phyloP scores from a whole-genome alignment of 169 alveolate species.

The Eimeria tenella region DNA sequence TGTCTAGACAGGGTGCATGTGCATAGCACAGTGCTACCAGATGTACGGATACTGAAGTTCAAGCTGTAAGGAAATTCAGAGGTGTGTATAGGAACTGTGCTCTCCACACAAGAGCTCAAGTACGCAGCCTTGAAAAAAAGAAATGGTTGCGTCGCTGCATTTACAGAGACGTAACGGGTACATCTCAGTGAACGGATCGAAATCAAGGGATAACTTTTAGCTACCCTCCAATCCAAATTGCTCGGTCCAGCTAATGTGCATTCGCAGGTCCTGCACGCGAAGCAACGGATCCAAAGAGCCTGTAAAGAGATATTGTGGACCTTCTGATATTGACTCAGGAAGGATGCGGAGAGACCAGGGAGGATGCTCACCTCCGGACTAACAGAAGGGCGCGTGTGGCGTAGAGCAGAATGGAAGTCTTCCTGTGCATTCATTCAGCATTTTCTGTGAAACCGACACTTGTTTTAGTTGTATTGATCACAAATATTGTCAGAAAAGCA shows the following conservation, averaged over 20 bases:
- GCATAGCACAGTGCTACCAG: too few relatives aligned
- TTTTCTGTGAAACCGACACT: background rate
- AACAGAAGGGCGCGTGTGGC: constrained; percentile 88
- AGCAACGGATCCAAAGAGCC: background rate
- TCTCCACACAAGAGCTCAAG: too few relatives aligned
- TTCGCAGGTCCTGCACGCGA: constrained; percentile 82
- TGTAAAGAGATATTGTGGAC: background rate
- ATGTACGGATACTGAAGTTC: too few relatives aligned
- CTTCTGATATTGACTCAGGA: background rate
- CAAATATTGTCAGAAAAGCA: too few relatives aligned
- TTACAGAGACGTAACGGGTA: background rate
- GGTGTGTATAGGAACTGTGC: too few relatives aligned
- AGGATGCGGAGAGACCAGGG: background rate
- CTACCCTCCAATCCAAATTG: constrained; percentile 91
- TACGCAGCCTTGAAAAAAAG: too few relatives aligned
- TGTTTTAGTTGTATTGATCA: too few relatives aligned
- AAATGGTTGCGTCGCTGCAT: background rate
- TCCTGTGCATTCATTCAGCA: constrained; percentile 76
- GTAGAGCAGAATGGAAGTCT: constrained; percentile 86
- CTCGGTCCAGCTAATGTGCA: constrained; percentile 86
- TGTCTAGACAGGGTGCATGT: too few relatives aligned
- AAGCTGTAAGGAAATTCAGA: too few relatives aligned
- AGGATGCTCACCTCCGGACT: constrained; percentile 73
- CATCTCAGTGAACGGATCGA: too few relatives aligned
- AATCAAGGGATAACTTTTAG: background rate